phyloP scores from a whole-genome alignment of 495 filamentous ascomycete species.

The Tuber borchii region DNA sequence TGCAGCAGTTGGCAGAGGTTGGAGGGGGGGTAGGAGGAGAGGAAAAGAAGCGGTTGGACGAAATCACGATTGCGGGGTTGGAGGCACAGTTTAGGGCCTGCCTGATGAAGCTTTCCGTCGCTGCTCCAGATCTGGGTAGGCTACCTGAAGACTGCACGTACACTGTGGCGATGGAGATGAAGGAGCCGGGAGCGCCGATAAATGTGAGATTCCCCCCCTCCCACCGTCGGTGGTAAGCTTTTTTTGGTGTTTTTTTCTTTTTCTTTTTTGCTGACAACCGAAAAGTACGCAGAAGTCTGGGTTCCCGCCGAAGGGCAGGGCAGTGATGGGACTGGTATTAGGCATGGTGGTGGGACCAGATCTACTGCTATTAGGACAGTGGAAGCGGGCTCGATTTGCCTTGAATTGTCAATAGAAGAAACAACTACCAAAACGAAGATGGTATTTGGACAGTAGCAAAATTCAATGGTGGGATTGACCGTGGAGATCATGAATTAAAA shows the following conservation, averaged over 20 bases:
- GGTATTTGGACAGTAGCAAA: constrained; percentile 10
- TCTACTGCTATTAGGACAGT: constrained; percentile 32
- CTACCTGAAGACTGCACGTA: constrained; percentile 74
- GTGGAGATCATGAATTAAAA: background rate
- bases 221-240: background rate
- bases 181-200: constrained; percentile 62
- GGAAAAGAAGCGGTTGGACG: constrained; percentile 42
- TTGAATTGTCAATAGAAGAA: constrained; percentile 39
- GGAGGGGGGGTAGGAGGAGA: constrained; percentile 44
- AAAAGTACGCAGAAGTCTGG: constrained; percentile 31
- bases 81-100: constrained; percentile 66
- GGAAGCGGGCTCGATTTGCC: constrained; percentile 30
- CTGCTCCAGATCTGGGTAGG: constrained; percentile 56
- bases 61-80: constrained; percentile 50
- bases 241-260: background rate
- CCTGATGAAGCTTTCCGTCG: constrained; percentile 49
- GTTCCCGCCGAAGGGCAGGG: constrained; percentile 27
- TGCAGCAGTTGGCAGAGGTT: constrained; percentile 39
- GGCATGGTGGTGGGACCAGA: constrained; percentile 19
- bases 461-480: background rate
- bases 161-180: constrained; percentile 78
- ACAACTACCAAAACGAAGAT: constrained; percentile 34
- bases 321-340: background rate
- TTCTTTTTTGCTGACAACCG: background rate
- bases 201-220: constrained; percentile 20